A percentile compares a stretch with the other conserved stretches of the same genome.
These are phyloP conservation scores for Urochloa ruziziensis DNA, from an alignment of 176 grass and related monocot genomes.

Conservation along the genomic window DNA sequence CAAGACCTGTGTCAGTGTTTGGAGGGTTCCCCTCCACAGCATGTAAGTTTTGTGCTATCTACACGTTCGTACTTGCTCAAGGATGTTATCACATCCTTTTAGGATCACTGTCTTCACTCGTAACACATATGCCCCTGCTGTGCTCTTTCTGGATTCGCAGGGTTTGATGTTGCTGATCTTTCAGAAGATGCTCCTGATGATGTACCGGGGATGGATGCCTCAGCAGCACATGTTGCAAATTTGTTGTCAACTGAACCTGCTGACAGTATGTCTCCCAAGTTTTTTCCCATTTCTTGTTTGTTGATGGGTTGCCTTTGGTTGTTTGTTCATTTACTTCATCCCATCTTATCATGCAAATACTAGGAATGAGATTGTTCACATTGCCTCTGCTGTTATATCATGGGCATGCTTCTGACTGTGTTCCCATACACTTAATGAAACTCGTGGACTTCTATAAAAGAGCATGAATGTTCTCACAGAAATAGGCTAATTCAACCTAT, in stretches of 20 bases:
- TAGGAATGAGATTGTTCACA: neutral
- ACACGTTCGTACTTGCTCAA: neutral
- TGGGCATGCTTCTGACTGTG: neutral
- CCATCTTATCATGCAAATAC: slow-evolving; percentile 5
- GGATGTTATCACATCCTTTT: slow-evolving; percentile 7
- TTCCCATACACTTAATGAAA: neutral
- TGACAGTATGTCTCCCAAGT: slow-evolving; percentile 57
- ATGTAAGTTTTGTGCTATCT: slow-evolving; percentile 56
- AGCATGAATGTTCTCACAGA: neutral
- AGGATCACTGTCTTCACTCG: neutral
- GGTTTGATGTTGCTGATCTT: slow-evolving; percentile 91
- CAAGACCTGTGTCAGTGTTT: slow-evolving; percentile 74
- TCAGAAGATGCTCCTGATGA: slow-evolving; percentile 81
- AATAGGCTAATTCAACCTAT: slow-evolving; percentile 5
- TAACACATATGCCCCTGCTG: neutral
- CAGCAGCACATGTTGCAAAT: slow-evolving; percentile 93
- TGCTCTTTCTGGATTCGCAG: slow-evolving; percentile 33
- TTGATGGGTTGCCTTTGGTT: neutral
- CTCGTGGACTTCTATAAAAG: neutral
- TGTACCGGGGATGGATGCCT: slow-evolving; percentile 82
- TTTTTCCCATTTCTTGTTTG: neutral
- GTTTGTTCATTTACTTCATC: neutral
- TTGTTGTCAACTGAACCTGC: slow-evolving; percentile 87
- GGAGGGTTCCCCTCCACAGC: slow-evolving; percentile 87
- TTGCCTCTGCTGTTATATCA: neutral